phyloP scores from a whole-genome alignment of 164 flowering plant genomes.

The Piper betle region DNA sequence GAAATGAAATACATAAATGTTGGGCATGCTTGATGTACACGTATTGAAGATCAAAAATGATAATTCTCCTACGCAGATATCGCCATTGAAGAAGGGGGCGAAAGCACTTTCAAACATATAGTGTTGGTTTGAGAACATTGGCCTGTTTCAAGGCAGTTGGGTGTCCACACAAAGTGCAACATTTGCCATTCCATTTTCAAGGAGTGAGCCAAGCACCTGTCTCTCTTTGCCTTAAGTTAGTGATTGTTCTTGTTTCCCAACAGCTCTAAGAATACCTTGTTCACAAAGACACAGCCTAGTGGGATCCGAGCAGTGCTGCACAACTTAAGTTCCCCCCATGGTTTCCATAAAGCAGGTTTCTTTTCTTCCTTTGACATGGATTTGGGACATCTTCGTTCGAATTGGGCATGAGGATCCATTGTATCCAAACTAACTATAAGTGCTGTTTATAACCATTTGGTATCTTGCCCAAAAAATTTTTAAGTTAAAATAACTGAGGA shows the following conservation, averaged over 20 bases:
- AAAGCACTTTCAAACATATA: too few species aligned
- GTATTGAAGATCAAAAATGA: too few species aligned
- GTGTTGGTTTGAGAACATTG: neutral
- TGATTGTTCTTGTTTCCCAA: neutral
- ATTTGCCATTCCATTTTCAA: neutral
- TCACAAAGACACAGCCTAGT: neutral
- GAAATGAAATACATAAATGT: too few species aligned
- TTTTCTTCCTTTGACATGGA: neutral
- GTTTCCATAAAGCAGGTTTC: too few species aligned
- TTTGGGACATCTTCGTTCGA: too few species aligned
- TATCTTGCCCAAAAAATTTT: too few species aligned
- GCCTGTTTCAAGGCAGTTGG: neutral
- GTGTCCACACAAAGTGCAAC: neutral
- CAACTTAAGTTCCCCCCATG: neutral
- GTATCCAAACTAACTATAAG: neutral
- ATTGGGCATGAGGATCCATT: neutral
- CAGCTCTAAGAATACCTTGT: neutral
- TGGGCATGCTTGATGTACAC: too few species aligned
- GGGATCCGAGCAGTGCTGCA: neutral
- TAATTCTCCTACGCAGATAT: neutral
- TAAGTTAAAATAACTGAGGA: too few species aligned
- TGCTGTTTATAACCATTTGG: too few species aligned
- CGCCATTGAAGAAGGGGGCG: neutral
- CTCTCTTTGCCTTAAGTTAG: neutral
- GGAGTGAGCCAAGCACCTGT: neutral